Base-by-base conservation (phyloP, 2,329 filamentous ascomycete species). In the Fusarium sp. region DNA sequence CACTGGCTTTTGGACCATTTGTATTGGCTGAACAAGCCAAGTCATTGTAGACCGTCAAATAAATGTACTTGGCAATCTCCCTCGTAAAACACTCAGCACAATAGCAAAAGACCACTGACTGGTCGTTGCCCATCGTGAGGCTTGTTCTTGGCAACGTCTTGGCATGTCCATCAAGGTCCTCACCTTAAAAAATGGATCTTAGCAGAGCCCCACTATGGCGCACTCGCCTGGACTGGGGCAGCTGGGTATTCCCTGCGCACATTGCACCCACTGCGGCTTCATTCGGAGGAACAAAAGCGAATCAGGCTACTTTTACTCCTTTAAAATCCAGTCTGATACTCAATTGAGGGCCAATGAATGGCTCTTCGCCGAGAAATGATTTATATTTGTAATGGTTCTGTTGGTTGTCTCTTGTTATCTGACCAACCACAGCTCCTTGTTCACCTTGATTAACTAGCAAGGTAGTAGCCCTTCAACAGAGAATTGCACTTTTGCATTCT, bases 141-240 rank as follows among this genome's bases (percentile, higher is more conserved):
- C 51, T 68, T 55, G 20, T 49, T 55, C 66, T 66, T 73, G 64
- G 66, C 66, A 44, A 43, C 40, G 24, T 28, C 64, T 65, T 67
- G 68, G 68, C 68, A 50, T 57, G 65, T 22, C 71, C 64, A 73
- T 73, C 71, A 74, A 58, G 71, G 71, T 74, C 69, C 71, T 74
- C 69, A 67, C 58, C 63, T 68, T 68, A 63, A 71, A 71, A 60
- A 70, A 38, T 55, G 66, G 56, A 52, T 4, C 49, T 39, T 39
- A 18, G n/a, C 18, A 9, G 17, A 38, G 46, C 18, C 45, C 67
- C 67, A 49, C 67, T 59, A 18, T 31, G 28, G 28, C 28, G 28
- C 28, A 10, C 28, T 13, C 10, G 10, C 28, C 39, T 28, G 31
- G 24, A 24, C 33, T 34, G 39, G 15, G 31, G 39, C 26, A 54